These are phyloP conservation scores for Peronospora destructor DNA, from an alignment of 352 stramenopile genomes.

Conservation along the genomic window DNA sequence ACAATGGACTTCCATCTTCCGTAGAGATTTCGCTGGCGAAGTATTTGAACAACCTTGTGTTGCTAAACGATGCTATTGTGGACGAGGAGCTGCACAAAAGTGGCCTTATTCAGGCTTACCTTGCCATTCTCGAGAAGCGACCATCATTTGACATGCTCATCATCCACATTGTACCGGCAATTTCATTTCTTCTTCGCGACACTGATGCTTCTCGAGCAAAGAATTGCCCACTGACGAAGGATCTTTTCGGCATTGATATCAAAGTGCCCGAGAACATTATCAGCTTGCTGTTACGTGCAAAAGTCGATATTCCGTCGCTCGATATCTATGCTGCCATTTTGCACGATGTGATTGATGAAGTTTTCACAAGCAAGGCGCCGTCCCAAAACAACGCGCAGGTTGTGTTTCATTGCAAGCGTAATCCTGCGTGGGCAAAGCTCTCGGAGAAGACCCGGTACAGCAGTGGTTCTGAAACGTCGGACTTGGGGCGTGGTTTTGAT, in stretches of 20 bases:
- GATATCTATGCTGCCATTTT: constrained; percentile 72
- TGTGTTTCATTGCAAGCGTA: constrained; percentile 65
- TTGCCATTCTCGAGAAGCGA: constrained; percentile 53
- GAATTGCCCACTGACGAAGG: constrained; percentile 66
- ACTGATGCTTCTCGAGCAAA: constrained; percentile 48
- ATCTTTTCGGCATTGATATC: constrained; percentile 54
- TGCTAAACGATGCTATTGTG: constrained; percentile 52
- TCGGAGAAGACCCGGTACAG: constrained; percentile 37
- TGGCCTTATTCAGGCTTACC: constrained; percentile 58
- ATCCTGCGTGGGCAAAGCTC: constrained; percentile 52
- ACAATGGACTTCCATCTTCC: constrained; percentile 59
- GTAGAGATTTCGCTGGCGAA: constrained; percentile 80
- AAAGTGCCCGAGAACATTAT: constrained; percentile 48
- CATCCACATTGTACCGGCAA: constrained; percentile 75
- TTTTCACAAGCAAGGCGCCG: constrained; percentile 49
- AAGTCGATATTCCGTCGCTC: constrained; percentile 55
- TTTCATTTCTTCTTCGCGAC: constrained; percentile 77
- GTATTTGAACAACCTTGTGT: constrained; percentile 70
- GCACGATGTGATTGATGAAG: constrained; percentile 71
- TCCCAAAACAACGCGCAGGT: constrained; percentile 68
- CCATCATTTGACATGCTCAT: constrained; percentile 81
- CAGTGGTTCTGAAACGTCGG: constrained; percentile 29
- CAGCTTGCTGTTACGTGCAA: constrained; percentile 49
- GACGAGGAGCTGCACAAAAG: constrained; percentile 60
- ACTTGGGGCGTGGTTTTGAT: constrained; percentile 31